Evolutionary conservation across 495 filamentous ascomycete species (phyloP), one percentile per base, ranked within the genome.

Genomic region (Recurvomyces mirabilis): DNA sequence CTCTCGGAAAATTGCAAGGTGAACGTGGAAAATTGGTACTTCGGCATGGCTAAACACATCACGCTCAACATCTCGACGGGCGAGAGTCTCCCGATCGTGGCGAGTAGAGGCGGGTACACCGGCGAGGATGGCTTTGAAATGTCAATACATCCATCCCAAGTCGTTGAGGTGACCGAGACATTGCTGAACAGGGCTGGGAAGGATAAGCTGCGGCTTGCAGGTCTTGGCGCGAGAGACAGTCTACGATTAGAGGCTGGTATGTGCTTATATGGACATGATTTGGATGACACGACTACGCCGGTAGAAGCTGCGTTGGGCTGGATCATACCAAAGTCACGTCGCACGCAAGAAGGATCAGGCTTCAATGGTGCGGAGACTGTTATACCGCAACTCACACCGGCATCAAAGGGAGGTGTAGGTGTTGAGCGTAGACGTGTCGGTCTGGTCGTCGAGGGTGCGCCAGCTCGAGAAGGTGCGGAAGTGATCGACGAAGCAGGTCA

Each of bases 71-170:
- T 78, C 15, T 54, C 67, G 17, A 76, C 22, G 44, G 60, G 61
- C 23, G 55, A 62, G 34, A 64, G 72, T 12, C 57, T 66, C n/a
- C 70, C 70, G 0, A 65, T 94, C 25, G 72, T 93, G 15, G 76
- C 93, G 52, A 87, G 82, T 51, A 73, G 91, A 31, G 89, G 81
- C 10, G 91, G 91, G 1, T 98, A 98, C 66, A 98, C 91, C 0
- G 91, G 91, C 43, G 91, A 98, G 66, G 91, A 98, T 60, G 91
- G 91, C 20, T 98, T 98, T 65, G 91, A 98, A 68, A 87, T 98
- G 55, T 87, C 83, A 24, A 80, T 94, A 47, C 77, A 79, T 0
- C 67, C 68, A 3, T 57, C 55, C n/a, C 68, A 78, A 38, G 72
- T 75, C 0, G 69, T 68, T 17, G 60, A 65, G 11, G 66, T 80